Evolutionary conservation across 441 rosid genomes (phyloP).

Genomic region (Pelargonium myrrhifolium): DNA sequence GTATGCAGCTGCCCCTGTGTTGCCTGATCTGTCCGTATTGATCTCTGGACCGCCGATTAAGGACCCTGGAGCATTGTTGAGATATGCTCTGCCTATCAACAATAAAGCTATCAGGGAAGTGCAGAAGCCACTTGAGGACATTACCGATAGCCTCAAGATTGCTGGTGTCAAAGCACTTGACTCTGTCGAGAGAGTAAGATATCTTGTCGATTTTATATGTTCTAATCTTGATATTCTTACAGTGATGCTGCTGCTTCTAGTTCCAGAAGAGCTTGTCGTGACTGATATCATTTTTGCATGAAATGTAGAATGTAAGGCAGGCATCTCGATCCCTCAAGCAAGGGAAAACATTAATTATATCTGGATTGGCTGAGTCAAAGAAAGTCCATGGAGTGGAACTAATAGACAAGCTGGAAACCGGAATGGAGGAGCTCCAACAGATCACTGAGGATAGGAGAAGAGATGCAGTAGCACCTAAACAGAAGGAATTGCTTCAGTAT

Average conservation of each 20-base stretch:
- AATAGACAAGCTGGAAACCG: constrained; percentile 74
- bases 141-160: constrained; percentile 88
- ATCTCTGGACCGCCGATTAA: constrained; percentile 97
- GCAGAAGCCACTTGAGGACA: constrained; percentile 91
- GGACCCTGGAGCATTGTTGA: constrained; percentile 77
- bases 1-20: constrained; percentile 47
- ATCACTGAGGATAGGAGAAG: constrained; percentile 76
- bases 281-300: constrained; percentile 13
- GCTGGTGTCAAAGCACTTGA: constrained; percentile 93
- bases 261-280: neutral
- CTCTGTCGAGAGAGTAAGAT: constrained; percentile 78
- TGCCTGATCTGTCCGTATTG: constrained; percentile 71
- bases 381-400: constrained; percentile 70
- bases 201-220: neutral
- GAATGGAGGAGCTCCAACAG: constrained; percentile 79
- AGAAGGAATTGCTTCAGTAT: constrained; percentile 80
- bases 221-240: neutral
- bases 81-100: constrained; percentile 80
- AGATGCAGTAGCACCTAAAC: constrained; percentile 86
- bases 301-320: constrained; percentile 78
- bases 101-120: constrained; percentile 89
- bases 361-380: constrained; percentile 80
- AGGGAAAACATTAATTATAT: constrained; percentile 63
- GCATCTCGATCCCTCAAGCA: constrained; percentile 68
- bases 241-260: too few relatives aligned